Evolutionary conservation across 495 filamentous ascomycete genomes (phyloP).

Genomic region (Geopyxis carbonaria): DNA sequence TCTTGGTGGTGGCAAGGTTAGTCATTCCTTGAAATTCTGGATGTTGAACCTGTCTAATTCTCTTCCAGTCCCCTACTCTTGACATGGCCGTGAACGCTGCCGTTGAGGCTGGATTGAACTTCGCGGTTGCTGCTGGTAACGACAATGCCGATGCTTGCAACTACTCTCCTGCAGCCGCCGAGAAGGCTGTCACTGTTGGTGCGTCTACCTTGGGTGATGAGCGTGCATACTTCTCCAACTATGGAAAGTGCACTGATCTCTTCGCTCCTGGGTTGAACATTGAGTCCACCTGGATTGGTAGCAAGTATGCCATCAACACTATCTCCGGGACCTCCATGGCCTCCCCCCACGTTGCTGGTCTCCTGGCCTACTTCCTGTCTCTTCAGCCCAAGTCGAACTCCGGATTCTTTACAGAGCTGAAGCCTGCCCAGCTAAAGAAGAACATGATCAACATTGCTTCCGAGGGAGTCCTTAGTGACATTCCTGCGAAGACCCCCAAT

Average conservation of each 20-base stretch:
- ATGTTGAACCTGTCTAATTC: conserved; percentile 2
- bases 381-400: conserved; percentile 81
- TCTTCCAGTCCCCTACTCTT: conserved; percentile 49
- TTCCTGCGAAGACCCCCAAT: conserved; percentile 70
- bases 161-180: conserved; percentile 93
- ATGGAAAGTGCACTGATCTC: conserved; percentile 94
- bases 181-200: conserved; percentile 88
- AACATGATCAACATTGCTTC: conserved; percentile 75
- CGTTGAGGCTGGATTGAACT: conserved; percentile 78
- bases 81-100: conserved; percentile 90
- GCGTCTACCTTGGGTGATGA: conserved; percentile 84
- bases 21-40: background rate
- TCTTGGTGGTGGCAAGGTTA: conserved; percentile 74
- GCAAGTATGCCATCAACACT: conserved; percentile 83
- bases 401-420: conserved; percentile 77
- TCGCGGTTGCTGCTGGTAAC: conserved; percentile 95
- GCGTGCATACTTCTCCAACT: conserved; percentile 99
- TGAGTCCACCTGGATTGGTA: conserved; percentile 92
- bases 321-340: conserved; percentile 99
- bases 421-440: conserved; percentile 84
- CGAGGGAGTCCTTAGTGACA: conserved; percentile 57
- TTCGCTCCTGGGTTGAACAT: conserved; percentile 97
- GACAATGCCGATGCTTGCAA: conserved; percentile 98
- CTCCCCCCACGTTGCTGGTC: conserved; percentile 89
- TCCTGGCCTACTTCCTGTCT: conserved; percentile 93